phyloP scores from a whole-genome alignment of 2,329 filamentous ascomycete species.

The Epichloe sylvatica region DNA sequence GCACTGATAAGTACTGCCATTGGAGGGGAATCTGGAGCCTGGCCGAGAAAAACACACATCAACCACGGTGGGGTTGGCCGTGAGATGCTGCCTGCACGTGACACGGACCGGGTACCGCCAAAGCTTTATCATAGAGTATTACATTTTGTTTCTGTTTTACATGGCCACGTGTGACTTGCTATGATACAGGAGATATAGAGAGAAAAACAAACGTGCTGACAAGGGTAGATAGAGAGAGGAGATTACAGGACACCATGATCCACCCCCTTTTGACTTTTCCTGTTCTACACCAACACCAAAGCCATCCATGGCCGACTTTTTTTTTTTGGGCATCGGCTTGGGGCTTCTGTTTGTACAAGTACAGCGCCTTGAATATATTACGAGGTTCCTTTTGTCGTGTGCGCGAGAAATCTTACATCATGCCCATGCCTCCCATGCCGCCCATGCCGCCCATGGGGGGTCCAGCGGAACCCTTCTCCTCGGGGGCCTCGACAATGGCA shows the following conservation, averaged over 20 bases:
- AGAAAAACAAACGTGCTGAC: slow-evolving; percentile 15
- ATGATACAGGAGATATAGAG: slow-evolving; percentile 20
- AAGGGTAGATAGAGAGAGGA: slow-evolving; percentile 22
- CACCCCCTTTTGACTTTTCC: slow-evolving; percentile 9
- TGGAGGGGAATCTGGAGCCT: slow-evolving; percentile 12
- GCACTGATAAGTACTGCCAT: slow-evolving; percentile 4
- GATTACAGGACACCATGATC: slow-evolving; percentile 19
- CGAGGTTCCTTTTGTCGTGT: slow-evolving; percentile 6
- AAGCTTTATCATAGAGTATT: slow-evolving; percentile 3
- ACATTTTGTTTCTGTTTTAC: slow-evolving; percentile 15
- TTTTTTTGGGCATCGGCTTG: slow-evolving; percentile 3
- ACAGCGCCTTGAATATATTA: slow-evolving; percentile 11
- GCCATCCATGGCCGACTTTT: slow-evolving; percentile 27
- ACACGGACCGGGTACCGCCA: slow-evolving; percentile 6
- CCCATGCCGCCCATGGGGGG: slow-evolving; percentile 51
- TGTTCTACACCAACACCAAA: slow-evolving; percentile 31
- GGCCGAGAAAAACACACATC: slow-evolving; percentile 20
- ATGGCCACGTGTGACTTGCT: slow-evolving; percentile 15
- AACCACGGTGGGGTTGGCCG: slow-evolving; percentile 19
- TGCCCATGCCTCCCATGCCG: slow-evolving; percentile 53
- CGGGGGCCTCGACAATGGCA: slow-evolving; percentile 87
- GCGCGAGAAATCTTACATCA: slow-evolving; percentile 38
- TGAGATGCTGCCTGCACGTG: slow-evolving; percentile 19
- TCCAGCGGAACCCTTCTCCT: slow-evolving; percentile 67
- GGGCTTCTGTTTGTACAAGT: slow-evolving; percentile 15